Conservation (phyloP, 2,329 filamentous ascomycete genomes). For the Dactylellina leptospora region DNA sequence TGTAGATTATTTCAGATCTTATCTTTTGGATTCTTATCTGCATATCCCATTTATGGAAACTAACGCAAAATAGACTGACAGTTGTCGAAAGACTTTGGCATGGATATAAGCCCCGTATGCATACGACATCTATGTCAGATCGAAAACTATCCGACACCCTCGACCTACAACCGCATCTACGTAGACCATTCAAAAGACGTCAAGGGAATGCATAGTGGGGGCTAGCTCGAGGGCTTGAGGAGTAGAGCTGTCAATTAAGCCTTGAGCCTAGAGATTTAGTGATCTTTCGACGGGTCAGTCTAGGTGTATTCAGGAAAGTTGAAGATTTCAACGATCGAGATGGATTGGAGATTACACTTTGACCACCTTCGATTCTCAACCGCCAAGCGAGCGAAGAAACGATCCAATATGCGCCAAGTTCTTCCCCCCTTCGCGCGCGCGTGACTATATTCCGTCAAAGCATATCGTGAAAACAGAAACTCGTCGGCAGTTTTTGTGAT, state of each 20-base stretch:
- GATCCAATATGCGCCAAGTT: conserved; percentile 25
- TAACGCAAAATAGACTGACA: conserved; percentile 11
- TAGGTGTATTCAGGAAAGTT: conserved; percentile 28
- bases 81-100: too few species aligned
- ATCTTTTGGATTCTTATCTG: conserved; percentile 5
- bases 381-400: conserved; percentile 29
- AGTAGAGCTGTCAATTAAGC: too few species aligned
- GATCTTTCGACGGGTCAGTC: too few species aligned
- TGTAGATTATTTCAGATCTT: conserved; percentile 11
- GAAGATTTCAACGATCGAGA: conserved; percentile 6
- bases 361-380: conserved; percentile 16
- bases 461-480: neutral
- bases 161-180: too few species aligned
- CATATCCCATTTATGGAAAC: conserved; percentile 14
- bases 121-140: neutral
- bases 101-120: conserved; percentile 20
- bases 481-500: neutral
- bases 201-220: too few species aligned
- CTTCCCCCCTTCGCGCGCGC: conserved; percentile 35
- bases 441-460: conserved; percentile 24
- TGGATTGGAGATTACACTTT: neutral
- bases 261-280: too few species aligned
- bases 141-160: too few species aligned
- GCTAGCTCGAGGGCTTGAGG: too few species aligned
- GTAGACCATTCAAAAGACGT: too few species aligned